Conservation (phyloP, 371 early-diverging fungal species). For the Rhizopus sp. region DNA sequence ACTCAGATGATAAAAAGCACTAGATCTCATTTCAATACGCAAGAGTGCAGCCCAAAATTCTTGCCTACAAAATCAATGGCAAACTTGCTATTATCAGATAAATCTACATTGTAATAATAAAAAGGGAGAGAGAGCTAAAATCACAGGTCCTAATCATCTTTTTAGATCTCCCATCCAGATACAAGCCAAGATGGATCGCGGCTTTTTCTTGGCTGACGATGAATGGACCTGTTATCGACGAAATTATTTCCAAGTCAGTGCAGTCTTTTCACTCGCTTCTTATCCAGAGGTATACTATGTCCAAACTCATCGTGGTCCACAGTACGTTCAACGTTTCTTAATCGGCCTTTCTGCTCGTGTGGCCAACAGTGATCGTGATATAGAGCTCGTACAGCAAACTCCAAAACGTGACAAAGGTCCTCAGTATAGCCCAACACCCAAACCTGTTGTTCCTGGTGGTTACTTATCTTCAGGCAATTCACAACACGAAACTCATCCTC, state of each 20-base stretch:
- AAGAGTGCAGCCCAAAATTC: conserved; percentile 29
- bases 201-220: conserved; percentile 71
- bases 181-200: conserved; percentile 67
- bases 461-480: conserved; percentile 32
- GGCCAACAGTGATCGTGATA: conserved; percentile 51
- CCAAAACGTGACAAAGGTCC: conserved; percentile 89
- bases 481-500: neutral
- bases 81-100: conserved; percentile 55
- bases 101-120: conserved; percentile 41
- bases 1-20: conserved; percentile 9
- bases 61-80: conserved; percentile 48
- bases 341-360: conserved; percentile 66
- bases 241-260: conserved; percentile 85
- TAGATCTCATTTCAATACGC: conserved; percentile 21
- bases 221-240: conserved; percentile 90
- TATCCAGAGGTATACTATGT: conserved; percentile 35
- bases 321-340: conserved; percentile 46
- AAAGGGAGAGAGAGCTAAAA: too few species aligned
- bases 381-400: conserved; percentile 84
- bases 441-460: conserved; percentile 53
- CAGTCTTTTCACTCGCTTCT: conserved; percentile 59
- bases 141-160: neutral
- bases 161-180: conserved; percentile 44
- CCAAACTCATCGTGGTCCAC: conserved; percentile 35
- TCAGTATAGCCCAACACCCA: conserved; percentile 64